Conservation (phyloP, 768 basidiomycete species). For the Tylopilus intermedius region DNA sequence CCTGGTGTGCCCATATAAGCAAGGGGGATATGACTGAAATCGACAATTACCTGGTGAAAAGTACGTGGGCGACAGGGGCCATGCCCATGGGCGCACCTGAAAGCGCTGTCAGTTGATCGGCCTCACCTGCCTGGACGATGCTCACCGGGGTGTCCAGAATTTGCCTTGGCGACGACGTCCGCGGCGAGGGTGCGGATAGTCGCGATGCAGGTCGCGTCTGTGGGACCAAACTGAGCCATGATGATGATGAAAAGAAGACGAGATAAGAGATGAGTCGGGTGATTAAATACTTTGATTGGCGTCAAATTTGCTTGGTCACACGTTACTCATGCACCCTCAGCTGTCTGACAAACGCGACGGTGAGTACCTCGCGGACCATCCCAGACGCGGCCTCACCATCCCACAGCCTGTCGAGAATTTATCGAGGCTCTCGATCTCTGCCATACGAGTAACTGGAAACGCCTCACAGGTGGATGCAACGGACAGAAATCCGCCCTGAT, state of each 20-base stretch:
- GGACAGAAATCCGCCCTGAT: slow-evolving; percentile 62
- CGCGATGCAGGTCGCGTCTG: slow-evolving; percentile 58
- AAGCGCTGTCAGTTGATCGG: slow-evolving; percentile 5
- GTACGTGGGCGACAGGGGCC: slow-evolving; percentile 78
- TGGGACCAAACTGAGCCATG: slow-evolving; percentile 39
- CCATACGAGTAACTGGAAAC: slow-evolving; percentile 58
- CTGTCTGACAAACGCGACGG: slow-evolving; percentile 62
- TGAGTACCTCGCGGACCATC: slow-evolving; percentile 20
- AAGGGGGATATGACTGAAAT: neutral
- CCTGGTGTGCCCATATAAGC: slow-evolving; percentile 32
- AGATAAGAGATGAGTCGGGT: neutral
- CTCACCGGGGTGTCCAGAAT: slow-evolving; percentile 85
- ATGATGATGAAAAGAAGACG: slow-evolving; percentile 8
- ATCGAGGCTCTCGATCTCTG: slow-evolving; percentile 73
- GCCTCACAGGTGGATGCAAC: slow-evolving; percentile 69
- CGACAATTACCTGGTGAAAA: slow-evolving; percentile 60
- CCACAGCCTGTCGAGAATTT: slow-evolving; percentile 66
- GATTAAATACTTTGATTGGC: slow-evolving; percentile 8
- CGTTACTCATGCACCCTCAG: slow-evolving; percentile 58
- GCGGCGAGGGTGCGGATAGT: slow-evolving; percentile 75
- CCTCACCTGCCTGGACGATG: neutral
- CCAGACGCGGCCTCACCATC: slow-evolving; percentile 6
- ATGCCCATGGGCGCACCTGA: slow-evolving; percentile 91
- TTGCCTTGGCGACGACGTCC: slow-evolving; percentile 78
- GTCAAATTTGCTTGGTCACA: neutral